Evolutionary conservation across 2,329 filamentous ascomycete genomes (phyloP), one percentile per base, ranked within the genome.

Genomic region (Gnomoniopsis sp.): DNA sequence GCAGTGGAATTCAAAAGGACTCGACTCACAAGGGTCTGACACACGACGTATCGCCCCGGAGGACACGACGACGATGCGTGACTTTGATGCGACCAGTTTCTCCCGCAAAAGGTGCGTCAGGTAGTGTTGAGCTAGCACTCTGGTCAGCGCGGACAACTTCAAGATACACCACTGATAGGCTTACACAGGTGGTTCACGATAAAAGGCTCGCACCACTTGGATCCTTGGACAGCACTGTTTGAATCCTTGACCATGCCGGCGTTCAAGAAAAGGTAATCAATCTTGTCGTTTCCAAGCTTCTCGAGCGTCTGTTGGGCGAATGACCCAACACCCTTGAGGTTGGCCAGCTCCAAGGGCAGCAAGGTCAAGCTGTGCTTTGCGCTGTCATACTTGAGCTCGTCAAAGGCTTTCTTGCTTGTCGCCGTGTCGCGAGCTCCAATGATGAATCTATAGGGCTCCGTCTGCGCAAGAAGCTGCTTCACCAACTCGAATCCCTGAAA

Each of bases 181-280:
- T 64, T 54, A 82, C 80, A 77, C 10, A 83, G 70, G 57, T 82
- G 79, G 60, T 84, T 84, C 21, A 84, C 79, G 17, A 83, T 67
- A 33, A 78, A 74, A 0, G 72, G 43, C 66, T 83, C 77, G 64
- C 76, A 79, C 80, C 80, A 83, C 64, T 76, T 76, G 1, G 75
- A 77, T 2, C 75, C 76, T 53, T 74, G 63, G 0, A 74, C 72
- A 10, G 72, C 69, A 14, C 70, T 66, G 11, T 73, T 68, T 0
- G 74, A 69, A 0, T 62, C 62, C n/a, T 74, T 74, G 30, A 64
- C 69, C n/a, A 77, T 71, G 15, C 64, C 81, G 0, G 81, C 81
- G 58, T 82, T 83, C 26, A 83, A 68, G 17, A 83, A 47, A 6
- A 84, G 62, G 57, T 77, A 80, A 63, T 83, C 79, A 50, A 83